These are phyloP conservation scores for Austroboletus novae-zelandiae DNA, from an alignment of 1,284 basidiomycete genomes.

Conservation along the genomic window DNA sequence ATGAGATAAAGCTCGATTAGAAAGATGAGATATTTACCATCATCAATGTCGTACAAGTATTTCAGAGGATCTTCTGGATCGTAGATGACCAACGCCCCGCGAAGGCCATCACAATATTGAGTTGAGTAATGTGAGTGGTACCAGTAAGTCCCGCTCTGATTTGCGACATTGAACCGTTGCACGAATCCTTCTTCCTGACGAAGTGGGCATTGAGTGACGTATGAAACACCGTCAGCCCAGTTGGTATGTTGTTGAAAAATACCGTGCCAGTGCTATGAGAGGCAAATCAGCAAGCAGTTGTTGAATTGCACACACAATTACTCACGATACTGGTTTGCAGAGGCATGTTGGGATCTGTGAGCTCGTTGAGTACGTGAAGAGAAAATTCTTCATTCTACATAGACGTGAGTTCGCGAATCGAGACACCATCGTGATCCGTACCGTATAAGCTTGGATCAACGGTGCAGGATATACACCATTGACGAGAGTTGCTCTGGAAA, in stretches of 20 bases:
- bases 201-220: constrained; percentile 36
- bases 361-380: constrained; percentile 25
- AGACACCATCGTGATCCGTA: not conserved
- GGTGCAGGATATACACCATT: constrained; percentile 16
- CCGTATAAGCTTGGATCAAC: constrained; percentile 15
- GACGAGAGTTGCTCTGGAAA: constrained; percentile 10
- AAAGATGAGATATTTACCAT: constrained; percentile 24
- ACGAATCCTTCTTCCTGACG: constrained; percentile 20
- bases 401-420: constrained; percentile 11
- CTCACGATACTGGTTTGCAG: constrained; percentile 30
- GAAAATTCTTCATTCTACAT: constrained; percentile 10
- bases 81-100: constrained; percentile 42
- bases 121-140: not conserved
- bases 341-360: constrained; percentile 27
- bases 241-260: constrained; percentile 30
- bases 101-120: constrained; percentile 48
- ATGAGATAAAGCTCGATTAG: not conserved
- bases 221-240: constrained; percentile 33
- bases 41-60: constrained; percentile 39
- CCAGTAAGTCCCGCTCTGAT: not conserved
- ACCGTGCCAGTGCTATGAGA: constrained; percentile 37
- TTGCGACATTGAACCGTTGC: constrained; percentile 8
- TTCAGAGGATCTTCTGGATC: constrained; percentile 37
- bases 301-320: not conserved
- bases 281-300: not conserved